phyloP scores from a whole-genome alignment of 2,329 filamentous ascomycete genomes.

The Venturia oleaginea region DNA sequence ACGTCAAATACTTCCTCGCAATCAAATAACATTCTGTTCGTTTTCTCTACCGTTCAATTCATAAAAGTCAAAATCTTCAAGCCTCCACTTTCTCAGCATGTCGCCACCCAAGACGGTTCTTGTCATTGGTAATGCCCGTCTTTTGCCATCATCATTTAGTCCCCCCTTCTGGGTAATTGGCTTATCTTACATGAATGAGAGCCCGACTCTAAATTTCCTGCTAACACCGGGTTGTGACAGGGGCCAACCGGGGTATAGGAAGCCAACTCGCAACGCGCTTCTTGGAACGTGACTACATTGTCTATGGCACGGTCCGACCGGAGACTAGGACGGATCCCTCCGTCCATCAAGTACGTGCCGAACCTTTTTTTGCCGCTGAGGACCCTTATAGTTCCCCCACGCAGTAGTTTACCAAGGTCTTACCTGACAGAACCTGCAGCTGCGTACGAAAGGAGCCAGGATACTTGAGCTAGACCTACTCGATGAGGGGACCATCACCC shows the following conservation, averaged over 20 bases:
- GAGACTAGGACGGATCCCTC: constrained; percentile 1
- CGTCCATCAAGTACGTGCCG: background rate
- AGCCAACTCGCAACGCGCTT: background rate
- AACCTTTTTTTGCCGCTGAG: background rate
- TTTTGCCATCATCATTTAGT: background rate
- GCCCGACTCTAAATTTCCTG: background rate
- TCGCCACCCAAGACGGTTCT: background rate
- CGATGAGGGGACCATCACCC: background rate
- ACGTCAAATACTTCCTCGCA: background rate
- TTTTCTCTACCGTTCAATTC: background rate
- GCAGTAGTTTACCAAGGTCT: background rate
- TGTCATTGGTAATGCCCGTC: background rate
- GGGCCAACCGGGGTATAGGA: constrained; percentile 6
- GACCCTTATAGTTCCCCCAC: background rate
- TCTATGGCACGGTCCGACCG: constrained; percentile 5
- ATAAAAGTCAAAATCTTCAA: background rate
- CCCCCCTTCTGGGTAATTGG: background rate
- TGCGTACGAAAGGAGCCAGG: constrained; percentile 4
- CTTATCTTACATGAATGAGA: background rate
- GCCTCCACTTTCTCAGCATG: background rate
- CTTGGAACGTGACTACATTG: background rate
- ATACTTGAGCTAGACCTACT: constrained; percentile 3
- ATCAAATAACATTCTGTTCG: background rate
- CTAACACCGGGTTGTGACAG: background rate
- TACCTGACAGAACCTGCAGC: background rate